Base-by-base conservation (phyloP, 1,284 basidiomycete species). In the Cryptococcus depauperatus region DNA sequence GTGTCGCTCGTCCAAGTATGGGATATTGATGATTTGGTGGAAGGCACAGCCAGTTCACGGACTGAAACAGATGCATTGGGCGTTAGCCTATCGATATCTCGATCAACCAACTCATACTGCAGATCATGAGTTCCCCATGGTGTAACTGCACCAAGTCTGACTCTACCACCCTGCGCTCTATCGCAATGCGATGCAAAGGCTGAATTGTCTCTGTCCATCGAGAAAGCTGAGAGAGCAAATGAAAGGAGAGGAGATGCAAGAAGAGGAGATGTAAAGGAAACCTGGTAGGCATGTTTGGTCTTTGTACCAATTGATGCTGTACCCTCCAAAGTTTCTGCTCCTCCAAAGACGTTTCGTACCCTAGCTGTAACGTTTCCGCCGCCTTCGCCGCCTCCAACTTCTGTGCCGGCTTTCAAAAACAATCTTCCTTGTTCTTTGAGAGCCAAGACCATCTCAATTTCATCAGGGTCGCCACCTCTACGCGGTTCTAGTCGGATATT, bases 331-430 rank as follows among this genome's bases (percentile, higher is more conserved):
- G 79, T 79, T 69, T 99, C 95, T 18, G 84, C 92, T 2, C 89
- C 87, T 22, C 95, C 93, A 58, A 97, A 85, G 5, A 85, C 77
- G 69, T 98, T 98, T 14, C 85, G 77, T 28, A 92, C 71, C 42
- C 84, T 80, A 14, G 79, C 87, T 5, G 84, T 86, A 32, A 83
- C 78, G 46, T 83, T 87, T 82, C 86, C 88, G 44, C 76, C 88
- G 7, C 89, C 93, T 68, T 97, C 93, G 42, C 85, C 85, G 47
- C 95, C 90, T 8, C 95, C 95, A 4, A 97, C 76, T 62, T 97
- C 91, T 1, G 93, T 97, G 2, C 85, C 80, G 1, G 83, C 89
- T 59, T 86, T 90, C 19, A 93, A 64, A 59, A 81, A 91, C 57
- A 84, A 81, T 26, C 86, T 73, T 1, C 87, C 82, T 41, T 79